Conservation (phyloP, 169 alveolate genomes). For the Miamiensis avidus region DNA sequence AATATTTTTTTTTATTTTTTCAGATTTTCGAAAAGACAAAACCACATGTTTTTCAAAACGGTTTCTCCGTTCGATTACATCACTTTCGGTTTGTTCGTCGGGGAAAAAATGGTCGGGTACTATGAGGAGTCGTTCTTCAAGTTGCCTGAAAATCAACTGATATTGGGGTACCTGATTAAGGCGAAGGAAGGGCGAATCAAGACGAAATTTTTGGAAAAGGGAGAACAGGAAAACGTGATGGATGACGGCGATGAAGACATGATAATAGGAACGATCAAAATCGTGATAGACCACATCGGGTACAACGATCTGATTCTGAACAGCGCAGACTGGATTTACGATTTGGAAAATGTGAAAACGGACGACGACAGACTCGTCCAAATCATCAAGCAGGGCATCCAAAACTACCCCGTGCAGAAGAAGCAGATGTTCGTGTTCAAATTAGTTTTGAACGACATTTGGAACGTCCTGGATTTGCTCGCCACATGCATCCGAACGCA, state of each 20-base stretch:
- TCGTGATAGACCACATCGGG: background rate
- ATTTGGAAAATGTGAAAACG: background rate
- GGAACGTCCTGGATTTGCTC: background rate
- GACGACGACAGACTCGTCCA: background rate
- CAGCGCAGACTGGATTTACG: background rate
- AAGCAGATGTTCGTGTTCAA: background rate
- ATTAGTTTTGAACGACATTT: background rate
- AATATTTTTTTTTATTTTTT: too few species aligned
- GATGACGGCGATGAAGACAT: background rate
- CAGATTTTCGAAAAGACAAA: slow-evolving; percentile 1
- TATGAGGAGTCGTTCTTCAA: slow-evolving; percentile 23
- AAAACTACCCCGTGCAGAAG: background rate
- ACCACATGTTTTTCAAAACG: slow-evolving; percentile 14
- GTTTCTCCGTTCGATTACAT: slow-evolving; percentile 9
- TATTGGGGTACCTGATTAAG: background rate
- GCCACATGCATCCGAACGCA: background rate
- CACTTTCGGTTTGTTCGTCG: background rate
- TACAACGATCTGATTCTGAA: background rate
- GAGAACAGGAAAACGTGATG: background rate
- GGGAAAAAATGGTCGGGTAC: background rate
- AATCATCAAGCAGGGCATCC: background rate
- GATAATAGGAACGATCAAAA: background rate
- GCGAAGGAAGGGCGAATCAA: slow-evolving; percentile 1
- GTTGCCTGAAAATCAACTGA: slow-evolving; percentile 8
- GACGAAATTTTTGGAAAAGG: background rate